Conservation (phyloP, 108 stramenopile genomes). For the Cylindrotheca fusiformis region DNA sequence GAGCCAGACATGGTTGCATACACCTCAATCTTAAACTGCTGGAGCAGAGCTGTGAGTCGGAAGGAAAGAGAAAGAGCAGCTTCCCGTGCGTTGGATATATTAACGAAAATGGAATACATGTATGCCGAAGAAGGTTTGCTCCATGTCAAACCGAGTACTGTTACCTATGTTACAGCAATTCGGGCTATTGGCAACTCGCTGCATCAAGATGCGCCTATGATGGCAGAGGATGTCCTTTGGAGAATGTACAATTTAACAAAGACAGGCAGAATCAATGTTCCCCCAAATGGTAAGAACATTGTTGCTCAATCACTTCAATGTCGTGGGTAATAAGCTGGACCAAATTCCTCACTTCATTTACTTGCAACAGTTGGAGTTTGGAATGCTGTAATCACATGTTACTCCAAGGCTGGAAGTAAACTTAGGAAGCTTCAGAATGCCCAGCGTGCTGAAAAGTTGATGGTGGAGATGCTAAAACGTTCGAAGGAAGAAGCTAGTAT, state of each 20-base stretch:
- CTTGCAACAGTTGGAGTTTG: constrained; percentile 38
- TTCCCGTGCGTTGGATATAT: constrained; percentile 23
- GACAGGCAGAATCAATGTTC: constrained; percentile 17
- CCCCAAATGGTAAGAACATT: too few relatives aligned
- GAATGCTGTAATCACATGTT: constrained; percentile 63
- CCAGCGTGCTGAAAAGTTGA: constrained; percentile 23
- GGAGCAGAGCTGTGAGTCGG: constrained; percentile 37
- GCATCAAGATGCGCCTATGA: constrained; percentile 27
- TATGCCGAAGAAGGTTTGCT: constrained; percentile 12
- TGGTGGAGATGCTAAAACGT: constrained; percentile 38
- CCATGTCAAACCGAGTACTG: constrained; percentile 36
- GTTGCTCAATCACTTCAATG: background rate
- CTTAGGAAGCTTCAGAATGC: constrained; percentile 10
- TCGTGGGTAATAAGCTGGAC: too few relatives aligned
- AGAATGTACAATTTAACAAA: constrained; percentile 42
- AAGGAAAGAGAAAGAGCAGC: constrained; percentile 35
- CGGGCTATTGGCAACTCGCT: constrained; percentile 44
- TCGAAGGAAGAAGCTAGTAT: constrained; percentile 27
- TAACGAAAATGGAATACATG: constrained; percentile 38
- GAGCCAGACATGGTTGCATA: constrained; percentile 52
- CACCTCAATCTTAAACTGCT: constrained; percentile 42
- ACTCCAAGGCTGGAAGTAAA: constrained; percentile 18
- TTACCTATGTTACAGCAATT: constrained; percentile 42
- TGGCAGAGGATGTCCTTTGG: constrained; percentile 35
- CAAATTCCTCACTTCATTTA: too few relatives aligned